These are phyloP conservation scores for Lachancea lanzarotensis DNA, from an alignment of 805 yeast species.

Conservation along the genomic window DNA sequence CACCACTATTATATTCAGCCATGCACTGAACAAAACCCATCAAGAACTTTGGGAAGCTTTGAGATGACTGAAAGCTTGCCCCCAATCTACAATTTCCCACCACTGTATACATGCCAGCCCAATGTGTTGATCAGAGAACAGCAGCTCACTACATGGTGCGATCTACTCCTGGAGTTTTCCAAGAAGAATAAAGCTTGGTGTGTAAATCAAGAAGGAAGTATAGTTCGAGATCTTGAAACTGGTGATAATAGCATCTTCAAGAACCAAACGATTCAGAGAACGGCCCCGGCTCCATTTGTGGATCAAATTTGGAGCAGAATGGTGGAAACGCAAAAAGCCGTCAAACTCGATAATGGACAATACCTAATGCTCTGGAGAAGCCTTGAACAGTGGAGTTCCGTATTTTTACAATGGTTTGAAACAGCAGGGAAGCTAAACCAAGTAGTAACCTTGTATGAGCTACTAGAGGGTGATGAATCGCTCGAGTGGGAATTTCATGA, in stretches of 20 bases:
- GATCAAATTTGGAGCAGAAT: conserved; percentile 51
- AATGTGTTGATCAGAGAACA: conserved; percentile 70
- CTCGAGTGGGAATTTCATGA: conserved; percentile 52
- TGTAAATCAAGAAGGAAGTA: conserved; percentile 32
- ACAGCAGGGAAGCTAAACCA: conserved; percentile 70
- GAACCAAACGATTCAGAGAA: conserved; percentile 46
- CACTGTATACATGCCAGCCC: conserved; percentile 85
- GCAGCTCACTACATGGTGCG: conserved; percentile 75
- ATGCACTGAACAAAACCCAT: too few relatives aligned
- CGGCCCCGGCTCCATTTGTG: conserved; percentile 48
- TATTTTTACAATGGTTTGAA: conserved; percentile 64
- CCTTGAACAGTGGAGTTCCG: conserved; percentile 60
- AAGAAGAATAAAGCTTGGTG: conserved; percentile 49
- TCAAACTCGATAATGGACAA: conserved; percentile 39
- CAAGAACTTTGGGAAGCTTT: neutral
- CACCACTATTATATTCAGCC: too few relatives aligned
- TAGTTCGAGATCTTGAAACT: neutral
- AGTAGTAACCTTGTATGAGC: conserved; percentile 76
- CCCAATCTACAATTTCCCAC: conserved; percentile 71
- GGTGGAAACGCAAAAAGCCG: conserved; percentile 50
- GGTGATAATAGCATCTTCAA: conserved; percentile 35
- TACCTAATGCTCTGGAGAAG: conserved; percentile 56
- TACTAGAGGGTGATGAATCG: conserved; percentile 58
- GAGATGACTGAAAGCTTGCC: conserved; percentile 27
- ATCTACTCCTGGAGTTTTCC: conserved; percentile 57